Conservation (phyloP, 257 asterid genomes). For the Penstemon davidsonii region DNA sequence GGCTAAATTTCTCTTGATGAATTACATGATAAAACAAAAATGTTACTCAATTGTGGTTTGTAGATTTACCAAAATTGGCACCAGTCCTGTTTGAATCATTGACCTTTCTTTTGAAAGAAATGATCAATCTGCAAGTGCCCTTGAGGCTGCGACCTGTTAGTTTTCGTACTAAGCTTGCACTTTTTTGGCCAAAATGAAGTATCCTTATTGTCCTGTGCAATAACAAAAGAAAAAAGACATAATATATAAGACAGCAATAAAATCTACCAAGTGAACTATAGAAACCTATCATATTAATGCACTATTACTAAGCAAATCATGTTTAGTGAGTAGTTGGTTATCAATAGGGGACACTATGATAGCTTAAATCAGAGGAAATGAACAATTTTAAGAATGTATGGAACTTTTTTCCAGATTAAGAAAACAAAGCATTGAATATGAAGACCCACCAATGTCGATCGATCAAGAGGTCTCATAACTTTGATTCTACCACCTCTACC, state of each 20-base stretch:
- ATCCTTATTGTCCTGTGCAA: constrained; percentile 49
- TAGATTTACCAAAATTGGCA: constrained; percentile 18
- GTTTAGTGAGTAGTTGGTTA: neutral
- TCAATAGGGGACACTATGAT: neutral
- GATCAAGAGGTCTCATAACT: constrained; percentile 66
- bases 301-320: neutral
- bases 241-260: constrained; percentile 4
- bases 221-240: neutral
- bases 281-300: neutral
- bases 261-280: neutral
- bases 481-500: constrained; percentile 93
- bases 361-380: neutral
- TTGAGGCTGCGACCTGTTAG: constrained; percentile 45
- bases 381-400: neutral
- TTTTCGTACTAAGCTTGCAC: constrained; percentile 44
- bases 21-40: too few relatives aligned
- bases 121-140: constrained; percentile 82
- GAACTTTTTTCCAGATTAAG: neutral
- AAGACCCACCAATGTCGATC: constrained; percentile 56
- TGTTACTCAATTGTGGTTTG: neutral
- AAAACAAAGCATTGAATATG: neutral
- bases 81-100: constrained; percentile 26
- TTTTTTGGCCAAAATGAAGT: constrained; percentile 41
- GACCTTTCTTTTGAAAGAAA: constrained; percentile 67
- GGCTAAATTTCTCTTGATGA: neutral